phyloP scores from a whole-genome alignment of 129 eudicot species.

The Saposhnikovia divaricata region DNA sequence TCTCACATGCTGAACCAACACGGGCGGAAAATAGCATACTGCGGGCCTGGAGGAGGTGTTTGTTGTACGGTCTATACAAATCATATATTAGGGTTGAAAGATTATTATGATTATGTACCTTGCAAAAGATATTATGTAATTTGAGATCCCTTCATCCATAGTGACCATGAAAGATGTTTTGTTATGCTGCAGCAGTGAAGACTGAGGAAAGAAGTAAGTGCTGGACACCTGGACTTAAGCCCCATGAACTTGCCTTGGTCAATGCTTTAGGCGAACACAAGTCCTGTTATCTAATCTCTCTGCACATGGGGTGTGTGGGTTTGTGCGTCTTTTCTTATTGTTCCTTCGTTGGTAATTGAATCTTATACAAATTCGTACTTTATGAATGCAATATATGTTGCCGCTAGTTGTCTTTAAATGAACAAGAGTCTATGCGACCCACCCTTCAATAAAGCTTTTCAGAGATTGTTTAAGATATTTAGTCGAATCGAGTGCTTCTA shows the following conservation, averaged over 20 bases:
- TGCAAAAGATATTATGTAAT: not conserved
- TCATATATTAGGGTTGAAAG: no score
- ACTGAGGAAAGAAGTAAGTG: conserved; percentile 74
- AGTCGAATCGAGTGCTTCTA: no score
- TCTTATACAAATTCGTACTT: conserved; percentile 27
- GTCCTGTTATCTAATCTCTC: conserved; percentile 65
- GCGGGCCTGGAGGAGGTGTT: no score
- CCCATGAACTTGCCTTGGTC: conserved; percentile 76
- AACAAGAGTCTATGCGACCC: no score
- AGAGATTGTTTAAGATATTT: no score
- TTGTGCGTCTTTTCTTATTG: conserved; percentile 12
- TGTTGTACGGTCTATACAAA: not conserved
- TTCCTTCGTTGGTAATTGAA: conserved; percentile 81
- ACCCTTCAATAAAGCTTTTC: no score
- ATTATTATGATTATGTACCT: conserved; percentile 51
- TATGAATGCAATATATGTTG: no score
- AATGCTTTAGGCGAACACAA: conserved; percentile 80
- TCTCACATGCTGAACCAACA: no score
- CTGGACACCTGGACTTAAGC: conserved; percentile 39
- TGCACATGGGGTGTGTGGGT: conserved; percentile 12
- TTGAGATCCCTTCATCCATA: no score
- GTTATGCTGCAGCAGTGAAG: conserved; percentile 51
- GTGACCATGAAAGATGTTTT: conserved; percentile 64
- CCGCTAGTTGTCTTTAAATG: no score
- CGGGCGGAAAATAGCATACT: no score